These are phyloP conservation scores for Cicer judaicum DNA, from an alignment of 306 rosid genomes.

Conservation along the genomic window DNA sequence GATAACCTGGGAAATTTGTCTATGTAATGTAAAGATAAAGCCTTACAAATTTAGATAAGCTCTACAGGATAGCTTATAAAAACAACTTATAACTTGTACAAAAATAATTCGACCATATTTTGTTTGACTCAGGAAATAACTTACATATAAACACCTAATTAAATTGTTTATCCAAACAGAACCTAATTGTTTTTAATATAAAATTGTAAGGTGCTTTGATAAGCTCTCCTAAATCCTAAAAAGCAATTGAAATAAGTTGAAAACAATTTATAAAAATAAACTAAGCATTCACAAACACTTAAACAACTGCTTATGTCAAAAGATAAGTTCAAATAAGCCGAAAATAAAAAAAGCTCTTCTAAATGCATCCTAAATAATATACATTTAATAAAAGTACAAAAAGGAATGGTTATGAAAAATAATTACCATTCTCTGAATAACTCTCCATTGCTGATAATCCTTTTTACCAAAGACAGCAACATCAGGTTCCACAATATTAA, in stretches of 20 bases:
- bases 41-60: background rate
- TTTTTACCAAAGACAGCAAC: slow-evolving; percentile 89
- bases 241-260: background rate
- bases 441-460: slow-evolving; percentile 90
- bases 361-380: background rate
- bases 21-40: background rate
- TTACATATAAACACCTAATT: too few species aligned
- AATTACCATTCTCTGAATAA: slow-evolving; percentile 74
- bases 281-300: background rate
- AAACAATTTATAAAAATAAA: background rate
- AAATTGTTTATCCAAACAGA: too few species aligned
- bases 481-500: slow-evolving; percentile 89
- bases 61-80: too few species aligned
- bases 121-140: too few species aligned
- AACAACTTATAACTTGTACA: too few species aligned
- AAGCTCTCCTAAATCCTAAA: background rate
- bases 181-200: background rate
- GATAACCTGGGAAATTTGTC: background rate
- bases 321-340: background rate
- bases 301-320: background rate
- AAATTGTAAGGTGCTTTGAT: background rate
- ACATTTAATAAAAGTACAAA: background rate
- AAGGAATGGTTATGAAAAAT: background rate
- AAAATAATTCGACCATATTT: too few species aligned
- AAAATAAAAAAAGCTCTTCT: background rate